A percentile compares a stretch with the other conserved stretches of the same genome.
Evolutionary conservation across 805 yeast genomes (phyloP).

Genomic region (Huiozyma naganishii): DNA sequence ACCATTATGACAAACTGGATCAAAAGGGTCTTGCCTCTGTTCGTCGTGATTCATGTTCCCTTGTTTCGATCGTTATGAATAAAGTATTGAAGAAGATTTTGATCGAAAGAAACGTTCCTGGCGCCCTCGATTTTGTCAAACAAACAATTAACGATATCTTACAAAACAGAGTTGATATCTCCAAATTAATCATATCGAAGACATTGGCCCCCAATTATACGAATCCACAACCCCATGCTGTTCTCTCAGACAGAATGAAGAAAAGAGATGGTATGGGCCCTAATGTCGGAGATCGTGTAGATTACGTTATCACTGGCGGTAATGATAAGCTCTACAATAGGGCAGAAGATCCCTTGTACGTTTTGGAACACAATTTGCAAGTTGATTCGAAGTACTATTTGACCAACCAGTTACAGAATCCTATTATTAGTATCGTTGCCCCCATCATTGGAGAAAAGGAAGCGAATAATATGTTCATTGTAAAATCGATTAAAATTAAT

Average conservation of each 20-base stretch:
- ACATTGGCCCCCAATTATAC: conserved; percentile 88
- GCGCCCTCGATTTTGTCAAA: conserved; percentile 78
- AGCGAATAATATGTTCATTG: conserved; percentile 67
- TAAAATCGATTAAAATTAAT: conserved; percentile 33
- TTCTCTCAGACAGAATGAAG: conserved; percentile 88
- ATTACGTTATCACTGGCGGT: conserved; percentile 83
- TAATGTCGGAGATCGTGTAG: conserved; percentile 93
- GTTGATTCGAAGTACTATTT: conserved; percentile 90
- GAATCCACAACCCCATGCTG: conserved; percentile 95
- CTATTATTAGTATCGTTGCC: conserved; percentile 84
- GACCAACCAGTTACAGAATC: conserved; percentile 87
- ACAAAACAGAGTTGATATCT: conserved; percentile 85
- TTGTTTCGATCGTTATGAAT: conserved; percentile 91
- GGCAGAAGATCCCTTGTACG: conserved; percentile 93
- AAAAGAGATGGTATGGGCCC: conserved; percentile 98
- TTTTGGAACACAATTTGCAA: conserved; percentile 81
- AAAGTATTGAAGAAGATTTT: conserved; percentile 76
- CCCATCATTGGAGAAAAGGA: conserved; percentile 84
- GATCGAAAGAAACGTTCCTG: conserved; percentile 76
- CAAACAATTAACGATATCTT: conserved; percentile 79
- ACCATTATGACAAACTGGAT: conserved; percentile 93
- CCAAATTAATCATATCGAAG: conserved; percentile 87
- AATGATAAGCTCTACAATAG: conserved; percentile 83
- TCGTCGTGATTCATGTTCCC: conserved; percentile 90
- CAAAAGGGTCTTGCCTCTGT: conserved; percentile 98